A percentile compares a stretch with the other conserved stretches of the same genome.
Conservation (phyloP, 805 yeast species). For the Lachancea quebecensis region DNA sequence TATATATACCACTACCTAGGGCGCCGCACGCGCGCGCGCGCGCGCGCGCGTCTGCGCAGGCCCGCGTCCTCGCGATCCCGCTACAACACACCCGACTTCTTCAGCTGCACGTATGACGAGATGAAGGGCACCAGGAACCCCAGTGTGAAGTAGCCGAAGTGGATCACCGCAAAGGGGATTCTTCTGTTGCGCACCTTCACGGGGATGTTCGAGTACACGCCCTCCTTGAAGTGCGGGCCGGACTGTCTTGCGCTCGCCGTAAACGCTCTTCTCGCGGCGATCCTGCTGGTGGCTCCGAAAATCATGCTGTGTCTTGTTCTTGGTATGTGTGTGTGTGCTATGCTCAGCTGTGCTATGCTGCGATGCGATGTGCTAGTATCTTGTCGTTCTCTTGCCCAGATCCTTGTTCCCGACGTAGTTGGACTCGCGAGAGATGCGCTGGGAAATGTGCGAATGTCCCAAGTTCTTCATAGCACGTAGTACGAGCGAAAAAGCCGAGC, state of each 20-base stretch:
- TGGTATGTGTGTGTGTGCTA: neutral
- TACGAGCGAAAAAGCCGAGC: too few species aligned
- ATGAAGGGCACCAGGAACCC: conserved; percentile 76
- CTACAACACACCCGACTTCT: conserved; percentile 67
- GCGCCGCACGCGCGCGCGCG: too few species aligned
- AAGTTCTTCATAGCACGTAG: too few species aligned
- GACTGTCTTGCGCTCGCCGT: conserved; percentile 43
- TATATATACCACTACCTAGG: too few species aligned
- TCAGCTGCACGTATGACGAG: conserved; percentile 72
- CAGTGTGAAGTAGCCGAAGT: conserved; percentile 68
- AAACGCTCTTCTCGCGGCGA: conserved; percentile 39
- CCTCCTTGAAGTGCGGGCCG: conserved; percentile 59
- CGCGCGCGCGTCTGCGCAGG: too few species aligned
- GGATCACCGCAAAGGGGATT: conserved; percentile 78
- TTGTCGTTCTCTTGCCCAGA: neutral
- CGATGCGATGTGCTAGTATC: too few species aligned
- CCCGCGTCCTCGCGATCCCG: too few species aligned
- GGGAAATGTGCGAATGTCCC: too few species aligned
- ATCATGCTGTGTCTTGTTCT: conserved; percentile 13
- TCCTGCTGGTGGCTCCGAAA: conserved; percentile 30
- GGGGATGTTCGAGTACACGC: conserved; percentile 88
- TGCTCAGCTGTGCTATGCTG: neutral
- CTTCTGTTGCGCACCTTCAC: conserved; percentile 91
- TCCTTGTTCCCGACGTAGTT: too few species aligned
- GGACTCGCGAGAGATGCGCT: too few species aligned